Base-by-base conservation (phyloP, 805 yeast species). In the Starmerella floris region DNA sequence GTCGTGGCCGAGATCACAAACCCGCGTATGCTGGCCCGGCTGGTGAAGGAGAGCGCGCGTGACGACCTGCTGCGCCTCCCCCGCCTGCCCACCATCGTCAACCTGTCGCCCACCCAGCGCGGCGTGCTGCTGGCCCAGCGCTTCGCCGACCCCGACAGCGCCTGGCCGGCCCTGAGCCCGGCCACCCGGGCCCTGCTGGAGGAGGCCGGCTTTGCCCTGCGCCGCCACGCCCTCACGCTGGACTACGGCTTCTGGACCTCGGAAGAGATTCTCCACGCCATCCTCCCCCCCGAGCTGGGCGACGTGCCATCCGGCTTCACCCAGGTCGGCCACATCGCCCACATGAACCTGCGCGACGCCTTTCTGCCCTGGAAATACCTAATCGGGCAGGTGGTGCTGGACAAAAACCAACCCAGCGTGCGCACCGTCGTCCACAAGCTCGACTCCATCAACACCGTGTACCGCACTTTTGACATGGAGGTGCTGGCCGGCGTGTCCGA, bases 301-400 rank as follows among this genome's bases (percentile, higher is more conserved):
- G 94, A 84, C 43, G 67, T 79, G 8, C 99, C 98, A 1, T 69
- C 91, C 1, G 93, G 97, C 0, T 91, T 82, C 59, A 83, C 97
- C 1, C 75, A 77, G 30, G 93, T 94, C 0, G 99, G 99, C 0
- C 97, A 91, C 62, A 72, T 91, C 44, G 98, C 97, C 0, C 99
- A 91, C 61, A 62, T 93, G 56, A 91, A 91, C 55, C 61, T 91
- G 33, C 68, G 85, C 35, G 80, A 79, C 32, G 91, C 83, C 56
- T 91, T 78, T 63, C 77, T 83, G 56, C 93, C 93, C 1, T 88
- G 70, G 57, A 87, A 81, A 37, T 50, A 64, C 1, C 58, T 91
- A 17, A 91, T 93, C 46, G 99, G 98, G 0, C 83, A 84, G 58
- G 84, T 88, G 1, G 76, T 88, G 22, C 62, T 91, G 43, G 96